Base-by-base conservation (phyloP, 805 yeast genomes). In the Sugiyamaella americana region DNA sequence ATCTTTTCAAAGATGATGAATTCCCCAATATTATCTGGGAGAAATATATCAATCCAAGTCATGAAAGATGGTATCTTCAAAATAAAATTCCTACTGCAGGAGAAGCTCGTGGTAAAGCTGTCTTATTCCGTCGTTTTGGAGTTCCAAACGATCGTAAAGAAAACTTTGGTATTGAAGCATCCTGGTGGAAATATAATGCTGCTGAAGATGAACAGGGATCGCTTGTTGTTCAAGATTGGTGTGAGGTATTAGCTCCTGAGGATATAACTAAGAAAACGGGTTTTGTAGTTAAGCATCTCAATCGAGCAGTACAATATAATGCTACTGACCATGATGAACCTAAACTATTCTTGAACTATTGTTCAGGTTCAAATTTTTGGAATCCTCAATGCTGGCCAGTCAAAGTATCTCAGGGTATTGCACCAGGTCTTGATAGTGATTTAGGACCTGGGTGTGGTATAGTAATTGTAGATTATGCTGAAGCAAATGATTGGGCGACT, bases 301-400 rank as follows among this genome's bases (percentile, higher is more conserved):
- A 70, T 35, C 71, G 71, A 43, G 84, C 91, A 2, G 60, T 61
- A 30, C 69, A 75, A 19, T 73, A 76, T 63, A 74, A 72, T 57
- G 49, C 62, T 10, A 70, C 76, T 41, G 61, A 68, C 45, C 53
- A 66, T 21, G 38, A 53, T 11, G 48, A 52, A 19, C 69, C 75
- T 42, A 83, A 81, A 63, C 65, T 84, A 53, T 84, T 75, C 56
- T 64, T 84, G 51, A 84, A 84, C 67, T 84, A 82, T 62, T 79
- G 87, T 49, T 74, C 87, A 1, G 91, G 83, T 16, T 73, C 88
- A 38, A 81, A 81, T 64, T 81, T 83, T 60, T 81, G 80, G 63
- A 78, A 82, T 63, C 78, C 71, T 43, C 72, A 68, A 40, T 83
- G 87, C 63, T 84, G 93, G 93, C 93, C 93, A 1, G 71, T 74